These are phyloP conservation scores for Parsonsia alboflavescens DNA, from an alignment of 257 asterid genomes.

Conservation along the genomic window DNA sequence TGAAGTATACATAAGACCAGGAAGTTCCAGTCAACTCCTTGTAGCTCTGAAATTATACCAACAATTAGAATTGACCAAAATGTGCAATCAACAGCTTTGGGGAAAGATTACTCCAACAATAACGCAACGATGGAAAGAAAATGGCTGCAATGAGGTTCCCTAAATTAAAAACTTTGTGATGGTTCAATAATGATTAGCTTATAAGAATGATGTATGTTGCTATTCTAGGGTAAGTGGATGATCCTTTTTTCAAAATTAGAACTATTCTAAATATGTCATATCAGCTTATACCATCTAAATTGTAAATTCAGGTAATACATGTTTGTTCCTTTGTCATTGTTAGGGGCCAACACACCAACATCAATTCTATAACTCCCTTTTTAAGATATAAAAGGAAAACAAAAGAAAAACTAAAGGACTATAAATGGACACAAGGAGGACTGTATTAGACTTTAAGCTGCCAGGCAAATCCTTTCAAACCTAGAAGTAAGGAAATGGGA, in stretches of 20 bases:
- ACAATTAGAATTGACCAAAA: constrained; percentile 18
- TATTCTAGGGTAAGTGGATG: background rate
- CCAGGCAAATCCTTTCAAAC: background rate
- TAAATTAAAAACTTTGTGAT: background rate
- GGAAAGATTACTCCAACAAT: background rate
- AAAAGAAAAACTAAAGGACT: no score
- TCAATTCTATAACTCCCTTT: no score
- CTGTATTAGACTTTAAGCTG: background rate
- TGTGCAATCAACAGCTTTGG: constrained; percentile 4
- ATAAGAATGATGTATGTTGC: background rate
- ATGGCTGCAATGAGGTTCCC: background rate
- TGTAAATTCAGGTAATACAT: background rate
- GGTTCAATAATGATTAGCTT: background rate
- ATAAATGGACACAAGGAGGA: background rate
- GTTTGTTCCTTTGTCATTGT: background rate
- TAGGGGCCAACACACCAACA: no score
- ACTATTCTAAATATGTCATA: background rate
- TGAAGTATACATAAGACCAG: constrained; percentile 75
- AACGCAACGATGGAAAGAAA: background rate
- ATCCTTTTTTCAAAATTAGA: background rate
- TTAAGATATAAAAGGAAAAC: no score
- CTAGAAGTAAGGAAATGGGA: background rate
- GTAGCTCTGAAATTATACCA: constrained; percentile 72
- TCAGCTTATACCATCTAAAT: background rate
- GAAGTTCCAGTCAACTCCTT: constrained; percentile 68